These are phyloP conservation scores for Pisolithus tinctorius DNA, from an alignment of 768 basidiomycete species.

Conservation along the genomic window DNA sequence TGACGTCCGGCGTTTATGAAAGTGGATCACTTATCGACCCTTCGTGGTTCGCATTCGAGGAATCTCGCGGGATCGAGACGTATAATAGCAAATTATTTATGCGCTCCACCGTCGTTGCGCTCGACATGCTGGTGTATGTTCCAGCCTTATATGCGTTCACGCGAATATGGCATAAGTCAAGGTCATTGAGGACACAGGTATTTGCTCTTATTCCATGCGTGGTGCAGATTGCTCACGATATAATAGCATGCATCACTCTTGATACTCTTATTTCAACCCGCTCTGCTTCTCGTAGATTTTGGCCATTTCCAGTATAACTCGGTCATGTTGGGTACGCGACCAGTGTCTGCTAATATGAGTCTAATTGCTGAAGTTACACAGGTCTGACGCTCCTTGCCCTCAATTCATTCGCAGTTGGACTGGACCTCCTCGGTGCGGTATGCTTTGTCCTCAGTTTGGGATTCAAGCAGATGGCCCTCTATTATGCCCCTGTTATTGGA, in stretches of 20 bases:
- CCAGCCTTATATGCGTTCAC: constrained; percentile 67
- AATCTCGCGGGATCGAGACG: constrained; percentile 69
- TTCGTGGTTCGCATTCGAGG: constrained; percentile 64
- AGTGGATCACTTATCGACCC: constrained; percentile 48
- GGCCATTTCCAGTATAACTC: constrained; percentile 97
- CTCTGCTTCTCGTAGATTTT: constrained; percentile 78
- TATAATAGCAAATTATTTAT: constrained; percentile 66
- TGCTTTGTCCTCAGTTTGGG: constrained; percentile 80
- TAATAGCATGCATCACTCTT: constrained; percentile 49
- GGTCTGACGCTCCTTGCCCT: constrained; percentile 66
- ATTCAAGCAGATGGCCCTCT: constrained; percentile 96
- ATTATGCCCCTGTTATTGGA: constrained; percentile 91
- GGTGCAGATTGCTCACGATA: neutral
- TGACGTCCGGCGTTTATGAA: constrained; percentile 5
- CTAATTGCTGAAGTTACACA: constrained; percentile 17
- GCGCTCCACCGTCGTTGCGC: constrained; percentile 64
- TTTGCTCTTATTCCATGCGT: neutral
- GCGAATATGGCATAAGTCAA: constrained; percentile 54
- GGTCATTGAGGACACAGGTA: constrained; percentile 78
- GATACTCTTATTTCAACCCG: constrained; percentile 75
- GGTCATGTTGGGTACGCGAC: constrained; percentile 73
- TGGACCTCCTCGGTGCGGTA: constrained; percentile 70
- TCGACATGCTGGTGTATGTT: constrained; percentile 70
- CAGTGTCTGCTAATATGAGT: neutral
- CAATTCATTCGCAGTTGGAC: constrained; percentile 59